phyloP scores from a whole-genome alignment of 2,329 filamentous ascomycete species.

The Phaeomoniella chlamydospora region DNA sequence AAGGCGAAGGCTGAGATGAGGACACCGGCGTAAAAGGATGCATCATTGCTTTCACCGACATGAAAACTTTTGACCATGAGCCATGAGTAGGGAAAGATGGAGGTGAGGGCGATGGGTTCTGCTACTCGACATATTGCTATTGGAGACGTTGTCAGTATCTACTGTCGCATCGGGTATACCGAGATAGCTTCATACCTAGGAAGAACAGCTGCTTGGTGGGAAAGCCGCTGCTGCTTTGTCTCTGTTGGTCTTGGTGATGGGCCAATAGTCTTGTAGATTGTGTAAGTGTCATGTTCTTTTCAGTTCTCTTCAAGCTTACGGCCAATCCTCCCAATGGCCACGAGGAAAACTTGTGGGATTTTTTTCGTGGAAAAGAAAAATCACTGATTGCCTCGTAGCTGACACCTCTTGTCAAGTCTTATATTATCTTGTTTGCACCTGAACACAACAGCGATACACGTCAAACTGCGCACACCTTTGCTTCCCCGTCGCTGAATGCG shows the following conservation, averaged over 20 bases:
- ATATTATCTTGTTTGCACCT: neutral
- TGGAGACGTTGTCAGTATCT: constrained; percentile 3
- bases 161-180: neutral
- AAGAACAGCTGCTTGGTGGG: constrained; percentile 71
- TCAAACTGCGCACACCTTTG: neutral
- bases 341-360: neutral
- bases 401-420: neutral
- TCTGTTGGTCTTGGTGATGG: constrained; percentile 37
- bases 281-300: constrained; percentile 46
- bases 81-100: constrained; percentile 88
- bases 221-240: constrained; percentile 56
- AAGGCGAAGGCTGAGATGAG: constrained; percentile 78
- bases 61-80: constrained; percentile 64
- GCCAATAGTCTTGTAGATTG: constrained; percentile 30
- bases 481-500: neutral
- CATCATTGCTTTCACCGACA: constrained; percentile 57
- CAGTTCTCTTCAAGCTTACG: constrained; percentile 38
- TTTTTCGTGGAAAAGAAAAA: neutral
- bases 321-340: constrained; percentile 5
- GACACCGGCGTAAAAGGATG: constrained; percentile 75
- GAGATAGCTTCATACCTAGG: constrained; percentile 46
- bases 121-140: constrained; percentile 81
- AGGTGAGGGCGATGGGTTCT: constrained; percentile 84
- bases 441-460: neutral
- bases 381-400: neutral